phyloP scores from a whole-genome alignment of 768 basidiomycete species.

The Tylopilus vinaceipallidus region DNA sequence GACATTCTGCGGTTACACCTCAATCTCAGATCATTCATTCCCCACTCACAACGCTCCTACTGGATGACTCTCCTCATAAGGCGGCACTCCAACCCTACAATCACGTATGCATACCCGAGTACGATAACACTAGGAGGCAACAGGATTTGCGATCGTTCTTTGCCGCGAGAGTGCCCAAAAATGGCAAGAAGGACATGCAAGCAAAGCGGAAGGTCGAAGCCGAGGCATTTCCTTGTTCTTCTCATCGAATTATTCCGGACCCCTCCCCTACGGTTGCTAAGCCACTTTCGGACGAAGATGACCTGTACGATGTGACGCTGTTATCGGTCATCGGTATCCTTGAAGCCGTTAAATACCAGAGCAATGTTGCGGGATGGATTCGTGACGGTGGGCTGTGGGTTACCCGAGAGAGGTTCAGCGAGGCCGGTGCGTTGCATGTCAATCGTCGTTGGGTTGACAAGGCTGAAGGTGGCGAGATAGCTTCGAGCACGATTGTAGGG shows the following conservation, averaged over 20 bases:
- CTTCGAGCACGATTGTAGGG: neutral
- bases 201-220: slow-evolving; percentile 1
- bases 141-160: slow-evolving; percentile 34
- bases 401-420: slow-evolving; percentile 2
- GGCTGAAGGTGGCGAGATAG: neutral
- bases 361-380: slow-evolving; percentile 70
- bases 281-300: slow-evolving; percentile 11
- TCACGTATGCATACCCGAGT: slow-evolving; percentile 76
- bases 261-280: neutral
- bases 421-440: neutral
- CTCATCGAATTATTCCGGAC: slow-evolving; percentile 1
- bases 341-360: slow-evolving; percentile 54
- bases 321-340: slow-evolving; percentile 69
- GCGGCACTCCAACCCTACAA: slow-evolving; percentile 76
- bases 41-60: slow-evolving; percentile 45
- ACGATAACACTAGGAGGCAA: slow-evolving; percentile 44
- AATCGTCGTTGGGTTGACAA: neutral
- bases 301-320: slow-evolving; percentile 46
- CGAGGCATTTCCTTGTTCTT: neutral
- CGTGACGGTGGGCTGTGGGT: slow-evolving; percentile 48
- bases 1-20: neutral
- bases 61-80: slow-evolving; percentile 53
- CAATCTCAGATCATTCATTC: slow-evolving; percentile 33
- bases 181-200: slow-evolving; percentile 6
- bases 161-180: slow-evolving; percentile 14